Percentiles rank a stretch among this genome's conserved stretches.
These are phyloP conservation scores for Thermothielavioides terrestris DNA, from an alignment of 495 filamentous ascomycete genomes.

Conservation along the genomic window DNA sequence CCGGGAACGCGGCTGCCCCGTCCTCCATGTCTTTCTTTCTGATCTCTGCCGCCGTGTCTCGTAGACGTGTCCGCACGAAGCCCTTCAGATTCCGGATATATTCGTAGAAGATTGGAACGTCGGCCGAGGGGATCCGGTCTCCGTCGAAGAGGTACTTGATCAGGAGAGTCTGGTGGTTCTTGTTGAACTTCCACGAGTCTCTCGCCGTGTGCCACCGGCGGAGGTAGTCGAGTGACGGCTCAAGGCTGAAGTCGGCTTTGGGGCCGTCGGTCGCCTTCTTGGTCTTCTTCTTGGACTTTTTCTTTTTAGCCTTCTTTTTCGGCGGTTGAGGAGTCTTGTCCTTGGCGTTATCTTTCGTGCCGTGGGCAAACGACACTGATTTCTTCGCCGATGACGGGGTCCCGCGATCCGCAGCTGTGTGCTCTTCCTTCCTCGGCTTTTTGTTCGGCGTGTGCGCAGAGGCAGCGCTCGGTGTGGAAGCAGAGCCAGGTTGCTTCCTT, in stretches of 20 bases:
- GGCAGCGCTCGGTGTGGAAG: slow-evolving; percentile 11
- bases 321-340: neutral
- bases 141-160: slow-evolving; percentile 72
- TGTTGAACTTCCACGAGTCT: slow-evolving; percentile 84
- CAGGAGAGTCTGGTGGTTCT: slow-evolving; percentile 71
- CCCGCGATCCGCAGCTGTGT: neutral
- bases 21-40: slow-evolving; percentile 42
- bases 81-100: slow-evolving; percentile 70
- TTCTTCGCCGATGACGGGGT: slow-evolving; percentile 38
- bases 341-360: slow-evolving; percentile 54
- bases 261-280: slow-evolving; percentile 24
- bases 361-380: slow-evolving; percentile 69
- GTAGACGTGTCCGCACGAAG: slow-evolving; percentile 51
- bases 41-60: slow-evolving; percentile 52
- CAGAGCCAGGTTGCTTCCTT: slow-evolving; percentile 21
- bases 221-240: slow-evolving; percentile 65
- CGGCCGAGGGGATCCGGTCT: slow-evolving; percentile 52
- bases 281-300: slow-evolving; percentile 34
- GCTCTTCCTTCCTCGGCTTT: slow-evolving; percentile 17
- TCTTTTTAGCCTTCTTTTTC: slow-evolving; percentile 20
- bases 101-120: slow-evolving; percentile 53
- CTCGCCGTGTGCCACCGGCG: slow-evolving; percentile 57
- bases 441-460: slow-evolving; percentile 28
- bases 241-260: slow-evolving; percentile 34
- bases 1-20: slow-evolving; percentile 32